These are phyloP conservation scores for Geum urbanum DNA, from an alignment of 306 rosid species.

Conservation along the genomic window DNA sequence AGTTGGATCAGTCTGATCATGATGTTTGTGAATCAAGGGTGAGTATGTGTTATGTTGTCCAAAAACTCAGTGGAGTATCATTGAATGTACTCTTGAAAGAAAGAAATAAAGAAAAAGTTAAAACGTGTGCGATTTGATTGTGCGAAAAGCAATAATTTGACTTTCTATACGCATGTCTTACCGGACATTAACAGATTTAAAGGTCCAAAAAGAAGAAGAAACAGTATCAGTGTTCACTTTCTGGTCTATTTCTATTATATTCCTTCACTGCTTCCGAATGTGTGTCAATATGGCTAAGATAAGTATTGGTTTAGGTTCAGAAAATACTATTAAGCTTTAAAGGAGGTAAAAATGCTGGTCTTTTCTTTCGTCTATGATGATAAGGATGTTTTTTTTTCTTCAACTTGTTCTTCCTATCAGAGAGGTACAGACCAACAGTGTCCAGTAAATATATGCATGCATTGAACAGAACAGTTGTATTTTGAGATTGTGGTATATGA, in stretches of 20 bases:
- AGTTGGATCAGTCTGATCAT: slow-evolving; percentile 66
- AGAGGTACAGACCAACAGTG: too few relatives aligned
- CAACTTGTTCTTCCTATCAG: too few relatives aligned
- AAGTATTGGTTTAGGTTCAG: background rate
- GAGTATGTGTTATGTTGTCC: slow-evolving; percentile 24
- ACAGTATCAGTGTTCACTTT: background rate
- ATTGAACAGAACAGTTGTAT: background rate
- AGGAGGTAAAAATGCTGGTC: background rate
- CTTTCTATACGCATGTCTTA: background rate
- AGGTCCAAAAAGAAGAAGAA: background rate
- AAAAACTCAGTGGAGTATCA: background rate
- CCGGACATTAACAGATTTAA: background rate
- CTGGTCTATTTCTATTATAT: background rate
- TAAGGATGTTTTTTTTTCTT: too few relatives aligned
- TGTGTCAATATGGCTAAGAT: background rate
- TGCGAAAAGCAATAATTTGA: background rate
- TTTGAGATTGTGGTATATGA: background rate
- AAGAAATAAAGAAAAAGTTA: background rate
- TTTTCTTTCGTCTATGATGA: background rate
- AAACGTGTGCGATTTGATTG: background rate
- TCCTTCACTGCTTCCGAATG: background rate
- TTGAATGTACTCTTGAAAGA: background rate
- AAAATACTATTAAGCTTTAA: background rate
- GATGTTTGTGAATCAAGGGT: slow-evolving; percentile 81
- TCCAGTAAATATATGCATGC: background rate